A percentile compares a stretch with the other conserved stretches of the same genome.
Evolutionary conservation across 441 rosid genomes (phyloP).

Genomic region (Pelargonium myrrhifolium): DNA sequence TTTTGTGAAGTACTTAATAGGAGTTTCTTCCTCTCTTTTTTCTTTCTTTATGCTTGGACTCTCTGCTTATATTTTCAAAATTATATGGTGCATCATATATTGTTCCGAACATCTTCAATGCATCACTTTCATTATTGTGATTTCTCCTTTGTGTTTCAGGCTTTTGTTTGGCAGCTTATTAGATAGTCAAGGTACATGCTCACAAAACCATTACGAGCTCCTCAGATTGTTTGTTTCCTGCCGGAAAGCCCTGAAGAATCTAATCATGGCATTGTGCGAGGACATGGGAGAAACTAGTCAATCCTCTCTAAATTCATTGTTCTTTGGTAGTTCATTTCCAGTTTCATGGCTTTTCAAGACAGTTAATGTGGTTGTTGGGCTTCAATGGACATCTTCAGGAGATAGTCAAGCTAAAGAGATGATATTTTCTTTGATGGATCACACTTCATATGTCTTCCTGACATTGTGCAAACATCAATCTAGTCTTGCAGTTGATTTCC

Average conservation of each 20-base stretch:
- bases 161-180: conserved; percentile 35
- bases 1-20: background rate
- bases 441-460: conserved; percentile 59
- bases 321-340: conserved; percentile 40
- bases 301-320: conserved; percentile 31
- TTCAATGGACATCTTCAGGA: conserved; percentile 32
- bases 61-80: conserved; percentile 4
- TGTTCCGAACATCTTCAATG: conserved; percentile 10
- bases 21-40: background rate
- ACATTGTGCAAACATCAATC: conserved; percentile 44
- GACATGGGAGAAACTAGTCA: conserved; percentile 30
- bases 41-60: background rate
- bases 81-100: conserved; percentile 17
- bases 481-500: conserved; percentile 25
- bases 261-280: conserved; percentile 42
- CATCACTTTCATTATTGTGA: conserved; percentile 13
- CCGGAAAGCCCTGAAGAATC: conserved; percentile 64
- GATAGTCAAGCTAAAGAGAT: conserved; percentile 30
- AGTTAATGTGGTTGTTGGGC: conserved; percentile 35
- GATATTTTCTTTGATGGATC: conserved; percentile 65
- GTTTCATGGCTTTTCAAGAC: conserved; percentile 75
- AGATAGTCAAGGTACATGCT: conserved; percentile 28
- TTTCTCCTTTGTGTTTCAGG: conserved; percentile 34
- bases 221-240: conserved; percentile 56
- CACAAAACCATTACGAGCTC: conserved; percentile 32